These are phyloP conservation scores for Trapa bicornis DNA, from an alignment of 345 rosid genomes.

Conservation along the genomic window DNA sequence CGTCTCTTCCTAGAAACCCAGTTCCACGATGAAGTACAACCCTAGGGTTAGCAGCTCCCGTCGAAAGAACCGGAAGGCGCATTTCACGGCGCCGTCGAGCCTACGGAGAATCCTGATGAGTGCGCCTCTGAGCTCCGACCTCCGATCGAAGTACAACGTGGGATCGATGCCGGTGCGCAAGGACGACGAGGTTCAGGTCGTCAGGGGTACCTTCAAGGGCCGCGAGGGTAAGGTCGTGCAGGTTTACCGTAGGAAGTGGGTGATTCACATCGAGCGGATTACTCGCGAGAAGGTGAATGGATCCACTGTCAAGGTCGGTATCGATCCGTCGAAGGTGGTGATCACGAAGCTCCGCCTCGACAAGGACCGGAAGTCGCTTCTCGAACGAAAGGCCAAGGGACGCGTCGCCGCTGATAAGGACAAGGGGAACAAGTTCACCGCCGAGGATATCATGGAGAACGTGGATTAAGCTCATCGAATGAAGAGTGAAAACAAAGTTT, in stretches of 20 bases:
- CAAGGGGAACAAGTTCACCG: slow-evolving; percentile 16
- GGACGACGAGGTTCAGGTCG: slow-evolving; percentile 20
- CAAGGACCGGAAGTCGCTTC: slow-evolving; percentile 15
- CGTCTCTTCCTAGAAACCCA: neutral
- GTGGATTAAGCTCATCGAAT: neutral
- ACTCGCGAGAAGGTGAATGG: slow-evolving; percentile 18
- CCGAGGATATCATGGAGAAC: slow-evolving; percentile 17
- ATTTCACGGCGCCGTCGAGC: slow-evolving; percentile 19
- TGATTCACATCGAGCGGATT: slow-evolving; percentile 19
- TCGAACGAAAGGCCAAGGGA: slow-evolving; percentile 14
- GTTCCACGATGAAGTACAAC: slow-evolving; percentile 13
- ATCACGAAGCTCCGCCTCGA: slow-evolving; percentile 12
- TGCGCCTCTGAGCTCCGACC: slow-evolving; percentile 15
- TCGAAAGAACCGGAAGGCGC: slow-evolving; percentile 18
- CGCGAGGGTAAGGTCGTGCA: slow-evolving; percentile 18
- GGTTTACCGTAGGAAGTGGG: slow-evolving; percentile 17
- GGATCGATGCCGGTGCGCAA: slow-evolving; percentile 19
- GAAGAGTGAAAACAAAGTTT: neutral
- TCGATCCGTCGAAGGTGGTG: slow-evolving; percentile 13
- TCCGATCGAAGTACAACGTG: slow-evolving; percentile 7
- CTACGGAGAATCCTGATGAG: slow-evolving; percentile 16
- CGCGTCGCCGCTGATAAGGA: slow-evolving; percentile 17
- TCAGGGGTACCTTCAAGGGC: slow-evolving; percentile 16
- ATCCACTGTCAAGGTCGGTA: slow-evolving; percentile 12
- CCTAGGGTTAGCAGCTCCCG: slow-evolving; percentile 19